Conservation (phyloP, 495 filamentous ascomycete genomes). For the Annulohypoxylon maeteangense region DNA sequence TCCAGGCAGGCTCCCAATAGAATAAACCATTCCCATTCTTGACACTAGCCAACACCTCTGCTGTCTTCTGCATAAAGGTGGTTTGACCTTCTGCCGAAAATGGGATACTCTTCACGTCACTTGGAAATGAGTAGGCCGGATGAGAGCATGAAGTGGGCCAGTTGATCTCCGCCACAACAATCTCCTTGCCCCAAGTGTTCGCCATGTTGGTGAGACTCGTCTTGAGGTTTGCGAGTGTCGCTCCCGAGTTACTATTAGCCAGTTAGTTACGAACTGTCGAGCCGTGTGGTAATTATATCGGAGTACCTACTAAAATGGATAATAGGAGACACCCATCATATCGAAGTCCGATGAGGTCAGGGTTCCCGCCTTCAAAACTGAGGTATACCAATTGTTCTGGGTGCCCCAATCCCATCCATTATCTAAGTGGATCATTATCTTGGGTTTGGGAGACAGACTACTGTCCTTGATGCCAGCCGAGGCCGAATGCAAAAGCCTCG, state of each 20-base stretch:
- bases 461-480: slow-evolving; percentile 71
- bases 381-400: slow-evolving; percentile 72
- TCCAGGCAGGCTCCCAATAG: slow-evolving; percentile 80
- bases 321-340: slow-evolving; percentile 76
- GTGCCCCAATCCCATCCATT: slow-evolving; percentile 74
- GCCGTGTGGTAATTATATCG: neutral
- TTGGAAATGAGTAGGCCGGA: slow-evolving; percentile 66
- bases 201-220: slow-evolving; percentile 68
- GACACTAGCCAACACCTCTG: slow-evolving; percentile 61
- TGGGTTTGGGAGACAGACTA: slow-evolving; percentile 62
- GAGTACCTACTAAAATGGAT: slow-evolving; percentile 67
- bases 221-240: slow-evolving; percentile 66
- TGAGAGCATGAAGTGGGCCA: slow-evolving; percentile 71
- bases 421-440: slow-evolving; percentile 76
- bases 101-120: slow-evolving; percentile 65
- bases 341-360: slow-evolving; percentile 69
- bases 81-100: slow-evolving; percentile 70
- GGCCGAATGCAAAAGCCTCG: slow-evolving; percentile 69
- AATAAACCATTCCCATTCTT: slow-evolving; percentile 67
- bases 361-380: slow-evolving; percentile 62
- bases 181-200: slow-evolving; percentile 66
- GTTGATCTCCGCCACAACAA: slow-evolving; percentile 73
- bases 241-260: slow-evolving; percentile 50
- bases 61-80: slow-evolving; percentile 65
- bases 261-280: neutral